These are phyloP conservation scores for Eucalyptus melliodora DNA, from an alignment of 345 rosid species.

Conservation along the genomic window DNA sequence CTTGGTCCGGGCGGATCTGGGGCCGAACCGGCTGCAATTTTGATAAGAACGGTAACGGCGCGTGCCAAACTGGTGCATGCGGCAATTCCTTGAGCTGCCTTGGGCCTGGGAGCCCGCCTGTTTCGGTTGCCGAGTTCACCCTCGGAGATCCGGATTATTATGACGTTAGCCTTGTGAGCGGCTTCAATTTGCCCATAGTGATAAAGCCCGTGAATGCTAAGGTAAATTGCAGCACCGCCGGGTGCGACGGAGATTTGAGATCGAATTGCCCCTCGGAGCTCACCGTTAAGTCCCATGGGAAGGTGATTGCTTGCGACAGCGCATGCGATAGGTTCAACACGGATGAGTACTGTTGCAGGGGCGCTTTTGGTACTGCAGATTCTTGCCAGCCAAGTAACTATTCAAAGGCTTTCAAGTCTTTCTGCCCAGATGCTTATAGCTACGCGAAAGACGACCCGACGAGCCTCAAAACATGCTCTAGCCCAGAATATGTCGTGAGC, in stretches of 20 bases:
- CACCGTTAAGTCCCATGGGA: conserved; percentile 10
- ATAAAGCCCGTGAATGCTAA: conserved; percentile 23
- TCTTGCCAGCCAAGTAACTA: conserved; percentile 37
- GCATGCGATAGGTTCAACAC: conserved; percentile 36
- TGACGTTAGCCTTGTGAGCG: conserved; percentile 60
- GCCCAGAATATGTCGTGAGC: conserved; percentile 26
- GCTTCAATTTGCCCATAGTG: conserved; percentile 39
- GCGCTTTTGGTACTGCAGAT: conserved; percentile 14
- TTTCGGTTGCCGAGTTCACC: conserved; percentile 44
- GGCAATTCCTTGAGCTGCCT: conserved; percentile 36
- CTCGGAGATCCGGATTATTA: conserved; percentile 26
- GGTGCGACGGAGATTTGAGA: conserved; percentile 45
- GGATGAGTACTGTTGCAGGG: conserved; percentile 53
- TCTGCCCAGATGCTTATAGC: conserved; percentile 53
- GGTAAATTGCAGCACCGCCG: conserved; percentile 40
- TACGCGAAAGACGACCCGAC: conserved; percentile 37
- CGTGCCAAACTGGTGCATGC: conserved; percentile 47
- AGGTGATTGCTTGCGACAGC: conserved; percentile 43
- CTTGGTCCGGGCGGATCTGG: conserved; percentile 63
- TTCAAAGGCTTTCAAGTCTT: conserved; percentile 41
- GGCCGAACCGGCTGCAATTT: conserved; percentile 48
- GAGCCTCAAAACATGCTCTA: conserved; percentile 41
- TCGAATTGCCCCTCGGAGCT: conserved; percentile 33
- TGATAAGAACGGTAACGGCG: conserved; percentile 11
- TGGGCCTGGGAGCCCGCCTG: conserved; percentile 29